Conservation (phyloP, 2,329 filamentous ascomycete species). For the Fusarium lateritium region DNA sequence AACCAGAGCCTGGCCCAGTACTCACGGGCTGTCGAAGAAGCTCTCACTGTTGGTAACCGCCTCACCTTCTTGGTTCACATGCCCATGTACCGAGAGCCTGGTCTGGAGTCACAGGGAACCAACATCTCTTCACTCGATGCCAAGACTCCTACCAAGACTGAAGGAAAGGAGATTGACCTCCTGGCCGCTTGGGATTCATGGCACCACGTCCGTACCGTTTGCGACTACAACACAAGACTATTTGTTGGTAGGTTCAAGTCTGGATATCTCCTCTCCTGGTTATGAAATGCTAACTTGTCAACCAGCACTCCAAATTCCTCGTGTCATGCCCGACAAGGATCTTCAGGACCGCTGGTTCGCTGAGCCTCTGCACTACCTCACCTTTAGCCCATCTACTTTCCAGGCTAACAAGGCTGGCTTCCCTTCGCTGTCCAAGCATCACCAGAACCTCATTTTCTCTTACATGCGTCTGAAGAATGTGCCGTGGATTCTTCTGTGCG, state of each 20-base stretch:
- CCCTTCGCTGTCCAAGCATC: constrained; percentile 72
- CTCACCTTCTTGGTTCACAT: constrained; percentile 86
- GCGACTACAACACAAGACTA: constrained; percentile 86
- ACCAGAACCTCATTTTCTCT: constrained; percentile 72
- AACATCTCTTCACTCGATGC: constrained; percentile 64
- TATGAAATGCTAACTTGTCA: neutral
- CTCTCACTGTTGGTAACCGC: constrained; percentile 80
- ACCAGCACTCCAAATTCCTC: constrained; percentile 70
- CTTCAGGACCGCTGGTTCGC: constrained; percentile 78
- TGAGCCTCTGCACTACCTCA: constrained; percentile 75
- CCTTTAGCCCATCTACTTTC: constrained; percentile 68
- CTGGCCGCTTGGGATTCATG: constrained; percentile 94
- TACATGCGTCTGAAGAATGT: constrained; percentile 76
- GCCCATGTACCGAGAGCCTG: constrained; percentile 84
- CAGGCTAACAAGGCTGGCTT: constrained; percentile 72
- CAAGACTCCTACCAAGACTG: constrained; percentile 51
- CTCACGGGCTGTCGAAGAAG: constrained; percentile 86
- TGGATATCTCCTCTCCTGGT: too few species aligned
- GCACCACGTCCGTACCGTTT: constrained; percentile 88
- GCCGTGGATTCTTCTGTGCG: constrained; percentile 75
- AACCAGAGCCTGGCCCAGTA: constrained; percentile 78
- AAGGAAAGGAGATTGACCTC: constrained; percentile 71
- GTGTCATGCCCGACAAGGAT: constrained; percentile 70
- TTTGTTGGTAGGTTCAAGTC: constrained; percentile 79
- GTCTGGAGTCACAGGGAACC: constrained; percentile 66